Evolutionary conservation across 768 basidiomycete species (phyloP).

Genomic region (Rhodotorula babjevae): DNA sequence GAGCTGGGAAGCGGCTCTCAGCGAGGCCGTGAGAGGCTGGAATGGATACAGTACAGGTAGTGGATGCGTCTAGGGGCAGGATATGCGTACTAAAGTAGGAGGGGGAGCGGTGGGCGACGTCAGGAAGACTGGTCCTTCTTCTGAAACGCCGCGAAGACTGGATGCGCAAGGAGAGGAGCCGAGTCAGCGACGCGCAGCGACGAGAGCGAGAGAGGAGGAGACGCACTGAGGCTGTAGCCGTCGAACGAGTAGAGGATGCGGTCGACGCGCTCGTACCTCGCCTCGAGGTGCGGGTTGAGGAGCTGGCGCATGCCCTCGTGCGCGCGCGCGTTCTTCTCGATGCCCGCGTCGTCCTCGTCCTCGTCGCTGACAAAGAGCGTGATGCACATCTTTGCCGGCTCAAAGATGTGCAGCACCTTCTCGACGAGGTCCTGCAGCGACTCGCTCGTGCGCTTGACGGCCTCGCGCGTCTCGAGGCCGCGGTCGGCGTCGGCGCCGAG

Average conservation of each 20-base stretch:
- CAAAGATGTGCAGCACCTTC: conserved; percentile 87
- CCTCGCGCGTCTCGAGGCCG: conserved; percentile 1
- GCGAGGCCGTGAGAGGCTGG: too few species aligned
- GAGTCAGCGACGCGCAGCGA: not conserved
- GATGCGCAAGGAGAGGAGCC: not conserved
- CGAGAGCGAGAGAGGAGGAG: not conserved
- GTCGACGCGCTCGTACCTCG: conserved; percentile 73
- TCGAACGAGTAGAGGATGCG: conserved; percentile 90
- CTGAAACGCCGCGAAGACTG: conserved; percentile 26
- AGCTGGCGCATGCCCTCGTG: conserved; percentile 39
- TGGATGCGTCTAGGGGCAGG: not conserved
- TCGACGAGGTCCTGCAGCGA: conserved; percentile 67
- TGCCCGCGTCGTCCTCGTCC: conserved; percentile 50
- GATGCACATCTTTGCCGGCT: conserved; percentile 74
- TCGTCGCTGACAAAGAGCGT: conserved; percentile 72
- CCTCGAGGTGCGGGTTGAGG: conserved; percentile 48
- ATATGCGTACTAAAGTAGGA: not conserved
- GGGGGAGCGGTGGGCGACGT: too few species aligned
- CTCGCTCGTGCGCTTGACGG: conserved; percentile 53
- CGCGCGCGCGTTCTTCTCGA: conserved; percentile 25
- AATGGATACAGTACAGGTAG: not conserved
- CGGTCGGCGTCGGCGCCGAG: conserved; percentile 42
- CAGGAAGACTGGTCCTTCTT: not conserved
- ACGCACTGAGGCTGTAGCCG: conserved; percentile 24
- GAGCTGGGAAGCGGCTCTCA: too few species aligned